phyloP scores from a whole-genome alignment of 179 eudicot species.

The Sideroxylon spinosum region DNA sequence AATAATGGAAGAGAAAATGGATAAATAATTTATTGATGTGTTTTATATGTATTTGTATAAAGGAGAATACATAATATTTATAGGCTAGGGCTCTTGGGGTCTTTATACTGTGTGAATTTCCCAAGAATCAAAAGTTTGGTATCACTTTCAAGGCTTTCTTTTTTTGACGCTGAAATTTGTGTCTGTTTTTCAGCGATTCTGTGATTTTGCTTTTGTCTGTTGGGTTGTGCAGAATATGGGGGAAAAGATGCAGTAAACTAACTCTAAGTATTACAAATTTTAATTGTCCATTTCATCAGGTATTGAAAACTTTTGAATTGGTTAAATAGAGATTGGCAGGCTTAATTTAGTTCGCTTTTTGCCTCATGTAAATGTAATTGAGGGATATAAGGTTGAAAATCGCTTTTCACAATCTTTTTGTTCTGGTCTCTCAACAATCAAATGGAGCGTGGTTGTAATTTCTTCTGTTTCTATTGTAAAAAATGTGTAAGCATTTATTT shows the following conservation, averaged over 20 bases:
- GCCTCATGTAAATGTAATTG: not conserved
- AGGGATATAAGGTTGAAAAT: constrained; percentile 4
- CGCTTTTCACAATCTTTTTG: not conserved
- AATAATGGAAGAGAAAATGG: not conserved
- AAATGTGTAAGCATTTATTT: not conserved
- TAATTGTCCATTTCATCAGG: not conserved
- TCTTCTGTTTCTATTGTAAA: not conserved
- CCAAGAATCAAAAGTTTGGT: constrained; percentile 5
- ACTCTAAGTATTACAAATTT: not conserved
- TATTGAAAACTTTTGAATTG: not conserved
- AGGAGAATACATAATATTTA: no score
- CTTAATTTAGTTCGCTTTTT: not conserved
- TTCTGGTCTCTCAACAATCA: not conserved
- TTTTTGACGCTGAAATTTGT: not conserved
- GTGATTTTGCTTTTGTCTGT: not conserved
- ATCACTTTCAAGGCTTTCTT: not conserved
- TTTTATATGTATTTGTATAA: no score
- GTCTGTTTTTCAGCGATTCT: not conserved
- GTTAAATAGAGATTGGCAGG: not conserved
- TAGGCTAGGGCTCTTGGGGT: not conserved
- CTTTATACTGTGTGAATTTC: not conserved
- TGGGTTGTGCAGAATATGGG: not conserved
- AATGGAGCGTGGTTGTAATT: constrained; percentile 5
- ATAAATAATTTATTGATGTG: no score
- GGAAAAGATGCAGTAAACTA: not conserved